phyloP scores from a whole-genome alignment of 306 rosid genomes.

The Corylus heterophylla region DNA sequence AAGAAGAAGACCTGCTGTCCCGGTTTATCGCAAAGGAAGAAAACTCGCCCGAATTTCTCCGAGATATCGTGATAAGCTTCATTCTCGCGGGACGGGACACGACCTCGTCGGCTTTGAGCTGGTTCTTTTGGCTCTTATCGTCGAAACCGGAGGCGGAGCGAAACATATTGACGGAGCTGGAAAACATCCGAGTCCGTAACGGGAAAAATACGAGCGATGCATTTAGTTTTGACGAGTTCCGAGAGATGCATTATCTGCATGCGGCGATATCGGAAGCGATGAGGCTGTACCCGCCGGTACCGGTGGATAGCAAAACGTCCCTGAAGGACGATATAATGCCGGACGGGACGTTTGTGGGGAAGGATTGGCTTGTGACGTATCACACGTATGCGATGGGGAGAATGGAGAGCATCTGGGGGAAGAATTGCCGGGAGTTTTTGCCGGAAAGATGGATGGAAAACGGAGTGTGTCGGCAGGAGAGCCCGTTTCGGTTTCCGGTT shows the following conservation, averaged over 20 bases:
- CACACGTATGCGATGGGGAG: conserved; percentile 80
- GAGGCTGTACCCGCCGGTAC: conserved; percentile 73
- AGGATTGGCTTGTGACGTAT: conserved; percentile 57
- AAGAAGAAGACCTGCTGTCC: conserved; percentile 48
- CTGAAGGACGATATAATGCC: conserved; percentile 54
- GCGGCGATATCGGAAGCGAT: conserved; percentile 63
- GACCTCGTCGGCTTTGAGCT: conserved; percentile 61
- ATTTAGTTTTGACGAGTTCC: conserved; percentile 50
- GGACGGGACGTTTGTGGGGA: conserved; percentile 51
- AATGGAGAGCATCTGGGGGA: conserved; percentile 73
- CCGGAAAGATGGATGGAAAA: conserved; percentile 78
- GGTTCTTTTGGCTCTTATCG: conserved; percentile 76
- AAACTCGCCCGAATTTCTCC: conserved; percentile 48
- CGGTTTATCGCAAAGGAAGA: conserved; percentile 49
- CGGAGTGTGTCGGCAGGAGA: conserved; percentile 43
- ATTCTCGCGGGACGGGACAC: conserved; percentile 78
- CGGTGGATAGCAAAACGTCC: conserved; percentile 48
- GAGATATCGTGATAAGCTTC: conserved; percentile 62
- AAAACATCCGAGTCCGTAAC: conserved; percentile 21
- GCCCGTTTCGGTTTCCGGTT: conserved; percentile 50
- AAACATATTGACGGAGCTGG: conserved; percentile 39
- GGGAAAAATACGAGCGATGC: conserved; percentile 22
- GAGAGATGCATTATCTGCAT: conserved; percentile 69
- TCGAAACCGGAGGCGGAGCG: conserved; percentile 32
- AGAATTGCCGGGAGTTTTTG: conserved; percentile 35